These are phyloP conservation scores for Nakaseomyces nivariensis DNA, from an alignment of 1,139 yeast species.

Conservation along the genomic window DNA sequence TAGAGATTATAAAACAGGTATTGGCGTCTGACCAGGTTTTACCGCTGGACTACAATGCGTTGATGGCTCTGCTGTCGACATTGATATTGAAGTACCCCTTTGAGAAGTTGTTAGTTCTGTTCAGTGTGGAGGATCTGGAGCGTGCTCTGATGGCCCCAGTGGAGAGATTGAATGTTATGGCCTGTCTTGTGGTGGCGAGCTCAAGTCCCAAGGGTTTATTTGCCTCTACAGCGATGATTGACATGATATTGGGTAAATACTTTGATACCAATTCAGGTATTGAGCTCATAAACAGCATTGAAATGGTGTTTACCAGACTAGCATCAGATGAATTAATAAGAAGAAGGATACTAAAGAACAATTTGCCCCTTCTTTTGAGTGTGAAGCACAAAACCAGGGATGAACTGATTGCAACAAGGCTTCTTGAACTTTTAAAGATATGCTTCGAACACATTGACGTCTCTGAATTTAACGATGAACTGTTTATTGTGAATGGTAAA, in stretches of 20 bases:
- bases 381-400: slow-evolving; percentile 13
- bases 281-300: slow-evolving; percentile 26
- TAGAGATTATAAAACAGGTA: slow-evolving; percentile 7
- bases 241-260: slow-evolving; percentile 18
- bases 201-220: slow-evolving; percentile 30
- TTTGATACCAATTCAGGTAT: slow-evolving; percentile 18
- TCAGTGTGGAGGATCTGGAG: slow-evolving; percentile 23
- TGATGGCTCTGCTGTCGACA: slow-evolving; percentile 24
- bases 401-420: slow-evolving; percentile 20
- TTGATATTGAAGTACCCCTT: slow-evolving; percentile 22
- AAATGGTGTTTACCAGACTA: slow-evolving; percentile 19
- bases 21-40: slow-evolving; percentile 14
- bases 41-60: slow-evolving; percentile 17
- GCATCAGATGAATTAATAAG: slow-evolving; percentile 24
- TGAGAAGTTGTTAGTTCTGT: slow-evolving; percentile 24
- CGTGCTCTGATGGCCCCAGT: slow-evolving; percentile 26
- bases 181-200: slow-evolving; percentile 26
- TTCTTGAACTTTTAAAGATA: slow-evolving; percentile 22
- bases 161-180: slow-evolving; percentile 21
- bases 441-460: slow-evolving; percentile 17
- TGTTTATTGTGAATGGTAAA: slow-evolving; percentile 17
- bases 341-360: slow-evolving; percentile 24
- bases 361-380: slow-evolving; percentile 12
- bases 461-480: slow-evolving; percentile 20
- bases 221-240: slow-evolving; percentile 26